Conservation (phyloP, 1,139 yeast genomes). For the Diutina neorugosa region DNA sequence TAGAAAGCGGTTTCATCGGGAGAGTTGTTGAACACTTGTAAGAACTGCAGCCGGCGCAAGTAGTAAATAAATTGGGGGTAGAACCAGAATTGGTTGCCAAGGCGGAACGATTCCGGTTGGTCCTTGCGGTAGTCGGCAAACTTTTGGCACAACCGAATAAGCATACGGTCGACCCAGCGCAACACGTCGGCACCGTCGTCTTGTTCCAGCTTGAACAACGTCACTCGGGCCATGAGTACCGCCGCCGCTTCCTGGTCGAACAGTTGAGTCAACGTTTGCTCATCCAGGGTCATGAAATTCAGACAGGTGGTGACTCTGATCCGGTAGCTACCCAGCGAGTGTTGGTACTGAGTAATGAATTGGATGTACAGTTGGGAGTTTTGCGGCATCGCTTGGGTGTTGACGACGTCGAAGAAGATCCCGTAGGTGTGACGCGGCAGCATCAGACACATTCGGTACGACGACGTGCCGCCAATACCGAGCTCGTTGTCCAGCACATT, state of each 20-base stretch:
- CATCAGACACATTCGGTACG: constrained; percentile 74
- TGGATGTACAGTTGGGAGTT: constrained; percentile 50
- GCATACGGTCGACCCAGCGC: constrained; percentile 41
- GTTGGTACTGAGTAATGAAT: constrained; percentile 70
- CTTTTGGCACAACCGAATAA: constrained; percentile 38
- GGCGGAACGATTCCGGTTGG: constrained; percentile 32
- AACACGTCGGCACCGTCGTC: constrained; percentile 42
- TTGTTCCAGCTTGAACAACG: constrained; percentile 80
- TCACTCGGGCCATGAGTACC: constrained; percentile 86
- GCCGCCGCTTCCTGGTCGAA: constrained; percentile 99
- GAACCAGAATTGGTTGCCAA: constrained; percentile 35
- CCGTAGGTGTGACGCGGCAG: constrained; percentile 84
- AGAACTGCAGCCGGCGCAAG: constrained; percentile 89
- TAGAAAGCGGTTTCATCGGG: constrained; percentile 98
- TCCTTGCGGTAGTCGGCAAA: constrained; percentile 41
- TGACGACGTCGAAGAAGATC: constrained; percentile 75
- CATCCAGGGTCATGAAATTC: constrained; percentile 39
- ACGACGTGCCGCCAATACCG: constrained; percentile 85
- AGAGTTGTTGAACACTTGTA: constrained; percentile 93
- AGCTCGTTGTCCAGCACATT: constrained; percentile 88
- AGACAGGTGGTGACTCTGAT: constrained; percentile 85
- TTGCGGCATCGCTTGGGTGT: constrained; percentile 33
- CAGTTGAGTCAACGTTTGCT: constrained; percentile 41
- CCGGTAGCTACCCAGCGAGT: constrained; percentile 70
- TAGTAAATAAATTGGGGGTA: constrained; percentile 95